These are phyloP conservation scores for Phytophthora melonis DNA, from an alignment of 352 stramenopile genomes.

Conservation along the genomic window DNA sequence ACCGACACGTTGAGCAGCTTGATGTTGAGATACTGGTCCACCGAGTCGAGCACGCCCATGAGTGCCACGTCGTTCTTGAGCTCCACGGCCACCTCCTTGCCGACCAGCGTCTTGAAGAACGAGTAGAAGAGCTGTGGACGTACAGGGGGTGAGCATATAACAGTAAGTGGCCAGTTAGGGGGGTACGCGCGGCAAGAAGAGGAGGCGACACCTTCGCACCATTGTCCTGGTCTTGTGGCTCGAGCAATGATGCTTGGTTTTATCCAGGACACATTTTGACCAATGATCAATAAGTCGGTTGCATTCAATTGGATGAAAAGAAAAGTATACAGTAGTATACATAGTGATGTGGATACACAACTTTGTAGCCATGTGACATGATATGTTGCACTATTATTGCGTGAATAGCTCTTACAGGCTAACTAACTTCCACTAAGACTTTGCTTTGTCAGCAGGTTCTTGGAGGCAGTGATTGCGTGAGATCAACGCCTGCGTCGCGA, in stretches of 20 bases:
- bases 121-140: conserved; percentile 94
- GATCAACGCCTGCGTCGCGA: conserved; percentile 2
- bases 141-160: not conserved
- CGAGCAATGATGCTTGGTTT: conserved; percentile 10
- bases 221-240: conserved; percentile 26
- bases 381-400: conserved; percentile 7
- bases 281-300: not conserved
- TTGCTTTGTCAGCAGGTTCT: not conserved
- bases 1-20: conserved; percentile 97
- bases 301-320: not conserved
- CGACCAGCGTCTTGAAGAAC: conserved; percentile 99
- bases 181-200: not conserved
- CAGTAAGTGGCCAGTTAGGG: conserved; percentile 5
- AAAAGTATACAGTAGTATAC: not conserved
- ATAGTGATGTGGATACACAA: not conserved
- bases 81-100: conserved; percentile 98
- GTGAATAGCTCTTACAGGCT: not conserved
- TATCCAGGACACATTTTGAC: not conserved
- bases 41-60: conserved; percentile 96
- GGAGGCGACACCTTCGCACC: conserved; percentile 16
- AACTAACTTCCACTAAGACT: not conserved
- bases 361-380: not conserved
- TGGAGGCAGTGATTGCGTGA: conserved; percentile 7
- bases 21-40: conserved; percentile 99
- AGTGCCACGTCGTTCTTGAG: conserved; percentile 99